Base-by-base conservation (phyloP, 2,329 filamentous ascomycete species). In the Ustulina deusta region DNA sequence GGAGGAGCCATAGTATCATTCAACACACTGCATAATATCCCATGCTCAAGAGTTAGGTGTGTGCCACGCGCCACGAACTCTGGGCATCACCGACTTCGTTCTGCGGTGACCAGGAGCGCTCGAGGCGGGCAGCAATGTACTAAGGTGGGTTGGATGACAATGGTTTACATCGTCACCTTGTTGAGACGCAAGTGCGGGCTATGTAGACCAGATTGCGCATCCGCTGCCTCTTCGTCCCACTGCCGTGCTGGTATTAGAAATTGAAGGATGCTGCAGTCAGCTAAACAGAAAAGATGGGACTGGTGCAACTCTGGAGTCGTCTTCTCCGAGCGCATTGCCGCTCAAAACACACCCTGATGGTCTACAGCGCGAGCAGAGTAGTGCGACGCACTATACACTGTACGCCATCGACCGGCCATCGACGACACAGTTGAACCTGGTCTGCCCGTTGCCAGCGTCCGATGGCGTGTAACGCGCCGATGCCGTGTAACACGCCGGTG, bases 291-390 rank as follows among this genome's bases (percentile, higher is more conserved):
- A 72, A 62, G 57, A 71, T 73, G 67, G 61, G 61, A 46, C 49
- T 76, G 49, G 74, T 77, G 67, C 49, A 36, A 77, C 75, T 51
- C 60, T 69, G 55, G 70, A 66, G 68, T 72, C 59, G 63, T 59
- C 67, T 66, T 72, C 72, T 76, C 74, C 75, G 74, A 75, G 73
- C 69, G 69, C 69, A 68, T 68, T 56, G 64, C 65, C 73, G 75
- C 70, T 75, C 62, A 61, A 69, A 57, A 69, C 71, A 74, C 67
- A 60, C 64, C 49, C 61, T 60, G 61, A 68, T 55, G 38, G 65
- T 63, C 66, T 70, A 69, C 64, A 64, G 56, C 64, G 51, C 49
- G 63, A 57, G 27, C 36, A 60, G 15, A 52, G 62, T 52, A 57
- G 60, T 42, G 38, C 55, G 44, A 59, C 58, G 27, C 44, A 55